Base-by-base conservation (phyloP, 140 eudicot genomes). In the Ambrosia hybrid region DNA sequence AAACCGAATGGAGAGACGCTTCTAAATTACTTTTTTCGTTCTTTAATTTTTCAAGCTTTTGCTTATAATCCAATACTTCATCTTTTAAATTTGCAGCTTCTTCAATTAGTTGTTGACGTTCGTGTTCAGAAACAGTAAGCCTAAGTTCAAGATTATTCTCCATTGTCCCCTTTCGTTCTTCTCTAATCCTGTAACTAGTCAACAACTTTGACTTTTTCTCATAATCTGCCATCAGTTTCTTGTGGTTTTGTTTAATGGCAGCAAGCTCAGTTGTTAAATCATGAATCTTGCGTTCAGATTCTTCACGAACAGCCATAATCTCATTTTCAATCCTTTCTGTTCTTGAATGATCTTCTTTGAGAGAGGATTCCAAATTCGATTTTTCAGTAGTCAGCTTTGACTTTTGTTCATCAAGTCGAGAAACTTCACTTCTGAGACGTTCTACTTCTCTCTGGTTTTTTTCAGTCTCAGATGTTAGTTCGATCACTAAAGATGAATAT, bases 71-170 rank as follows among this genome's bases (percentile, higher is more conserved):
- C 48, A 66, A 16, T 33, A 86, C 53, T 67, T 88, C 91, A 51
- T 70, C 71, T 71, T 88, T 91, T 83, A 88, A 67, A 49, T 36
- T 77, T 17, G 83, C 74, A 41, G 82, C 61, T 78, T 88, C 94
- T 75, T 83, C 83, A 41, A 74, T 71, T 7, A 91, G 93, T 65
- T 86, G 91, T 73, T 77, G 82, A 6, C 86, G 85, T 64, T 88
- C 89, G 36, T 86, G 77, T 67, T 88, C 91, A 2, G 96, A 84
- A 43, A 86, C 83, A 0, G 0, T 21, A 21, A 21, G 26, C 26
- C 1, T 21, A 21, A 21, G 26, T 21, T 21, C 26, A 21, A 21
- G 26, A 21, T 21, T 21, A 21, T 21, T 21, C 26, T 21, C 26
- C 26, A 21, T 1, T 21, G 96, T 84, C 82, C 81, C 86, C 16